Evolutionary conservation across 371 early-diverging fungal genomes (phyloP), one percentile per base, ranked within the genome.

Genomic region (Lichtheimia ramosa): DNA sequence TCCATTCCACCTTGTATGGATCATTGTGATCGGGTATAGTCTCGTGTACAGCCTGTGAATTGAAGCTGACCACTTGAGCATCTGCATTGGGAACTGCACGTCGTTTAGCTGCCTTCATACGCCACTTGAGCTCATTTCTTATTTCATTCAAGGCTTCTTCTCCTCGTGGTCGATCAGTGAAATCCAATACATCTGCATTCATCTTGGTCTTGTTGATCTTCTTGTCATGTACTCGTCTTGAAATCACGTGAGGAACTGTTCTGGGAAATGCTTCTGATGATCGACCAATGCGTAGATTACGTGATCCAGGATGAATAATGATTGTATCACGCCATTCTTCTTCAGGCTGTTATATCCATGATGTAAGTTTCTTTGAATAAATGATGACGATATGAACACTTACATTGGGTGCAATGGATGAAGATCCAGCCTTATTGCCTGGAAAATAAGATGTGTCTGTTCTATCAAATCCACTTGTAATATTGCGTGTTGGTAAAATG

Each of bases 1-100:
- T 88, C 94, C 93, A 95, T 50, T 96, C 95, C 13, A 93, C 85
- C 55, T 87, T 84, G 63, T 89, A 92, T 10, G 96, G 93, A 63
- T 95, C 96, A 61, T 95, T 96, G 62, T 93, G 92, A 59, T 93
- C 96, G 15, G 85, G 78, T 60, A 96, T 92, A 0, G 64, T 79
- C 59, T 91, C 91, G 6, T 89, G 85, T 23, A 59, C 59, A 13
- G 87, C 74, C 40, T 82, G 82, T 10, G 80, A 63, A 62, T 95
- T 95, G 72, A 87, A 93, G 0, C 88, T 82, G 23, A 82, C 61
- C 1, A 92, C 91, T 53, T 90, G 89, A 18, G 79, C 56, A 48
- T 83, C 79, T 3, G 90, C 93, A 64, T 92, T 94, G 21, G 85
- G 78, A 3, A 90, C 88, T 7, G 87, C 83, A 43, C 90, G 74